Percentiles rank a stretch among this genome's conserved stretches.
phyloP scores from a whole-genome alignment of 306 rosid genomes.

The Rubus idaeus region DNA sequence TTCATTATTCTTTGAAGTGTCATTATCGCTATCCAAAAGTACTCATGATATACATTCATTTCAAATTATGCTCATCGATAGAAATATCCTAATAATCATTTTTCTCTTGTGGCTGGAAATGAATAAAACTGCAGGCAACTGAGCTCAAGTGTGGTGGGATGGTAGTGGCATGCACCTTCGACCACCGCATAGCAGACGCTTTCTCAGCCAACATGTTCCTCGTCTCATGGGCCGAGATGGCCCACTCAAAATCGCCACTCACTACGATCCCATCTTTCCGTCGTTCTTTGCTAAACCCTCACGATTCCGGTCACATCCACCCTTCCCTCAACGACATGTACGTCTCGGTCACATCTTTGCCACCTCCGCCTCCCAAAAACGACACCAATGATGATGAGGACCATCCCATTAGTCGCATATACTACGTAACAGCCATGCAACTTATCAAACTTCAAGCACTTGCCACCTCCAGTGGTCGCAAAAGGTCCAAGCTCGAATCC shows the following conservation, averaged over 20 bases:
- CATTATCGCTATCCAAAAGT: too few species aligned
- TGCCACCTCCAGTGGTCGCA: conserved; percentile 14
- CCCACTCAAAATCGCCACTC: conserved; percentile 36
- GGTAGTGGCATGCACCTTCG: conserved; percentile 73
- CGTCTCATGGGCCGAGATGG: conserved; percentile 66
- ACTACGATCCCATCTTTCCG: conserved; percentile 2
- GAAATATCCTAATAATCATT: neutral
- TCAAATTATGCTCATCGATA: neutral
- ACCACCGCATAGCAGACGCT: conserved; percentile 81
- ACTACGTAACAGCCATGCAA: conserved; percentile 37
- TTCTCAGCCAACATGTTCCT: conserved; percentile 75
- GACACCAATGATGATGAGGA: neutral
- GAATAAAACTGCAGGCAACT: conserved; percentile 44
- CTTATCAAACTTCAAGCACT: conserved; percentile 50
- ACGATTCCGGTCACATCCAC: conserved; percentile 42
- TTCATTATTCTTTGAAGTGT: neutral
- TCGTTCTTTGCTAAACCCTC: conserved; percentile 29
- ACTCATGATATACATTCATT: too few species aligned
- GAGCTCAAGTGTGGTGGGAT: conserved; percentile 68
- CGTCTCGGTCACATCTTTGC: conserved; percentile 39
- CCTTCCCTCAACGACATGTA: conserved; percentile 51
- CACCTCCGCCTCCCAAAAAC: conserved; percentile 27
- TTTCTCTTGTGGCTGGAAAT: neutral
- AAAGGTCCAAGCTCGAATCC: conserved; percentile 52
- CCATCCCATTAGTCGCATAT: conserved; percentile 51